phyloP scores from a whole-genome alignment of 139 green algal species.

The Gonium pectorale region DNA sequence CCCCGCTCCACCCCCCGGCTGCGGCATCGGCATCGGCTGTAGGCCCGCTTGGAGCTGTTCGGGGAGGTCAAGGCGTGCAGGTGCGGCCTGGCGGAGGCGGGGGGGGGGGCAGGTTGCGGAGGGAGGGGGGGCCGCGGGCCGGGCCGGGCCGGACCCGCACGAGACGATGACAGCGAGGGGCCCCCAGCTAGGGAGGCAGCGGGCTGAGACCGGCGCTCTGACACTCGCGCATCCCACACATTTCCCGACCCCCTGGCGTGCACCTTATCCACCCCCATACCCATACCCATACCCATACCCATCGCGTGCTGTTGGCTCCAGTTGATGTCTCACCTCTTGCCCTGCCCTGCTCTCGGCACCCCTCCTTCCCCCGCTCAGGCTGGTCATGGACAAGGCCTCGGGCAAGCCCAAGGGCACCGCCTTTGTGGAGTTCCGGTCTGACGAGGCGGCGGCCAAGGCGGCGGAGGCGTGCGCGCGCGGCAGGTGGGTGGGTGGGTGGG shows the following conservation, averaged over 20 bases:
- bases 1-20: background rate
- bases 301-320: background rate
- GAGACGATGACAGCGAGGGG: no score
- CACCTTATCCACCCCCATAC: background rate
- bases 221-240: background rate
- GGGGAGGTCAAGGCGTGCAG: constrained; percentile 69
- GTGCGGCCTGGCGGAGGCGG: background rate
- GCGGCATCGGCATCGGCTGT: background rate
- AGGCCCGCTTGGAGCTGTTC: constrained; percentile 69
- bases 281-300: background rate
- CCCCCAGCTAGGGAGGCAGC: no score
- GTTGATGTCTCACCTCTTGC: background rate
- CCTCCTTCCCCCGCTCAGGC: constrained; percentile 46
- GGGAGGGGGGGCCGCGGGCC: background rate
- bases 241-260: background rate
- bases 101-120: background rate
- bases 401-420: constrained; percentile 89
- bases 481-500: constrained; percentile 51
- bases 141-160: background rate
- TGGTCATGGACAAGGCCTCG: constrained; percentile 85
- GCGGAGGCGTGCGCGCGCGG: constrained; percentile 71
- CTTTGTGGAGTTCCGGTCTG: constrained; percentile 86
- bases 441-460: constrained; percentile 62
- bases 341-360: background rate
- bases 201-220: no score